phyloP scores from a whole-genome alignment of 2,329 filamentous ascomycete genomes.

The Botryotinia narcissicola region DNA sequence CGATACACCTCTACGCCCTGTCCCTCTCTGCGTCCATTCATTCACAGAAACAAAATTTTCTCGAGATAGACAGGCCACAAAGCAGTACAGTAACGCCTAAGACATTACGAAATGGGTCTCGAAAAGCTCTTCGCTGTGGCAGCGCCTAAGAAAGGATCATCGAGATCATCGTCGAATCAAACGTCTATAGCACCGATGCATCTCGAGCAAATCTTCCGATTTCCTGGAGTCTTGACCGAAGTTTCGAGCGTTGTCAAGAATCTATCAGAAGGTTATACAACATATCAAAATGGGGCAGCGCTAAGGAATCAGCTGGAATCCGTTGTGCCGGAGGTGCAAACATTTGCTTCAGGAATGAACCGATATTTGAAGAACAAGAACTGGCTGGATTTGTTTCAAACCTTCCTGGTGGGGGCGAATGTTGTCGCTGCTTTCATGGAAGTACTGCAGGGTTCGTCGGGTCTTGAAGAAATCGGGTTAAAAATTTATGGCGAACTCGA shows the following conservation, averaged over 20 bases:
- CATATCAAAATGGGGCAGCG: slow-evolving; percentile 21
- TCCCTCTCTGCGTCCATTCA: neutral
- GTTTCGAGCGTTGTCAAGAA: slow-evolving; percentile 18
- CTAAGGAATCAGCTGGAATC: slow-evolving; percentile 19
- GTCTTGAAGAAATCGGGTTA: slow-evolving; percentile 18
- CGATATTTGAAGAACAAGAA: slow-evolving; percentile 22
- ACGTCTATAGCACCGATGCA: neutral
- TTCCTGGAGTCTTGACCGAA: slow-evolving; percentile 17
- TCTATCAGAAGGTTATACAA: slow-evolving; percentile 20
- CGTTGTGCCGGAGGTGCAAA: slow-evolving; percentile 19
- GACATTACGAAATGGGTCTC: slow-evolving; percentile 11
- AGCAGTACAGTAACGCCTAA: neutral
- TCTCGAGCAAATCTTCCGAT: slow-evolving; percentile 19
- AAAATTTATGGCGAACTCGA: slow-evolving; percentile 21
- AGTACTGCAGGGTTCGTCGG: slow-evolving; percentile 16
- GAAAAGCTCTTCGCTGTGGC: slow-evolving; percentile 18
- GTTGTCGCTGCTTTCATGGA: slow-evolving; percentile 21
- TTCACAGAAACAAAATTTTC: neutral
- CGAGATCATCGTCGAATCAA: slow-evolving; percentile 6
- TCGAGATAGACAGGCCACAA: neutral
- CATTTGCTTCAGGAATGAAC: slow-evolving; percentile 17
- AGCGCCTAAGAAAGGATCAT: slow-evolving; percentile 6
- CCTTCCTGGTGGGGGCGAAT: slow-evolving; percentile 19
- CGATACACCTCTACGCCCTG: neutral
- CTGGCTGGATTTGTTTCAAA: slow-evolving; percentile 17